phyloP scores from a whole-genome alignment of 306 rosid genomes.

The Trifolium fragiferum region DNA sequence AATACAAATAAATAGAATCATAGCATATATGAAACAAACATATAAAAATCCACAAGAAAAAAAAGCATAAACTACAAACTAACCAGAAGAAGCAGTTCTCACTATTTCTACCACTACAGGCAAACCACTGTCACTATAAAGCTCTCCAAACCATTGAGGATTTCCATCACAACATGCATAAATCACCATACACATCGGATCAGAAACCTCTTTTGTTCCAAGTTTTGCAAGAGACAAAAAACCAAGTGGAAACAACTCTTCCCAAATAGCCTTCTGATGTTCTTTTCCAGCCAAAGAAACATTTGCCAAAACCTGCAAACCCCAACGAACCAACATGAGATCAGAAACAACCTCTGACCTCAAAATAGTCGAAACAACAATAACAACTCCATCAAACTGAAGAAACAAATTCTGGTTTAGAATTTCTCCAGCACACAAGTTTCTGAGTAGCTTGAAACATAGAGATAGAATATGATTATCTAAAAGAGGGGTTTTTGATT shows the following conservation, averaged over 20 bases:
- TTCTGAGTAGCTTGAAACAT: constrained; percentile 66
- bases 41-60: too few species aligned
- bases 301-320: constrained; percentile 82
- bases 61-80: too few species aligned
- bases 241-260: too few species aligned
- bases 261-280: constrained; percentile 32
- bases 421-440: constrained; percentile 74
- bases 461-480: constrained; percentile 33
- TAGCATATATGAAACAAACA: too few species aligned
- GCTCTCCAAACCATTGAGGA: constrained; percentile 46
- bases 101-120: constrained; percentile 57
- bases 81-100: constrained; percentile 44
- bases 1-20: too few species aligned
- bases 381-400: constrained; percentile 57
- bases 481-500: neutral
- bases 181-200: constrained; percentile 52
- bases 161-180: constrained; percentile 61
- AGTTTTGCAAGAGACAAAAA: too few species aligned
- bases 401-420: constrained; percentile 61
- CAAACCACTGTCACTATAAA: constrained; percentile 58
- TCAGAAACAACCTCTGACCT: constrained; percentile 45
- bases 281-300: constrained; percentile 71
- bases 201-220: too few species aligned
- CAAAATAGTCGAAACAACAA: constrained; percentile 50
- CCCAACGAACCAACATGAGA: constrained; percentile 52